Conservation (phyloP, 2,329 filamentous ascomycete species). For the Phyllosticta citribraziliensis region DNA sequence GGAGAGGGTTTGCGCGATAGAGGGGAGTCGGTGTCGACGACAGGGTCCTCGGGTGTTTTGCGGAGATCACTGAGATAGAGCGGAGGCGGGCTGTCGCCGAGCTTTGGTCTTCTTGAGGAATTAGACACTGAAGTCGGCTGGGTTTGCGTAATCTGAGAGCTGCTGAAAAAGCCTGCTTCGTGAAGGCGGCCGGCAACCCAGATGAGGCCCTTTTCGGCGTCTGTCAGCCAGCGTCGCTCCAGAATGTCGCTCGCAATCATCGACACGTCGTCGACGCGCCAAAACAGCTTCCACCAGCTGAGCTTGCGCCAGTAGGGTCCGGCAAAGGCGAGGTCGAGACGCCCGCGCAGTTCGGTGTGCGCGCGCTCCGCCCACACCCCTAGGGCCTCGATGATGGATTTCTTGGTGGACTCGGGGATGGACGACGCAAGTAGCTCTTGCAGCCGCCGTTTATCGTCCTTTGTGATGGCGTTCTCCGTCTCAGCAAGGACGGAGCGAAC, state of each 20-base stretch:
- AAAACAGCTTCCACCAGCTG: conserved; percentile 91
- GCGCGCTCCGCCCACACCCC: conserved; percentile 67
- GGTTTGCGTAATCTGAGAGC: neutral
- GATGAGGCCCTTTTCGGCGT: conserved; percentile 71
- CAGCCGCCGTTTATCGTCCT: conserved; percentile 36
- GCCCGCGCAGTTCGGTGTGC: conserved; percentile 72
- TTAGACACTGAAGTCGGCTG: neutral
- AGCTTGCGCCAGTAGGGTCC: conserved; percentile 70
- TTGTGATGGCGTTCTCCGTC: conserved; percentile 41
- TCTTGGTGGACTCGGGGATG: conserved; percentile 35
- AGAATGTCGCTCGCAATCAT: conserved; percentile 76
- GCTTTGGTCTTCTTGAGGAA: neutral
- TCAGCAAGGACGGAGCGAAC: conserved; percentile 57
- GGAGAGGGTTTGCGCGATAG: conserved; percentile 14
- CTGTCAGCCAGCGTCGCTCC: conserved; percentile 63
- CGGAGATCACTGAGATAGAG: neutral
- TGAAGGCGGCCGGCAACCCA: conserved; percentile 70
- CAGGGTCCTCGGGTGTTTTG: neutral
- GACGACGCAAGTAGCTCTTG: conserved; percentile 24
- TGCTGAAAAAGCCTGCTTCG: conserved; percentile 46
- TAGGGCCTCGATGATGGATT: conserved; percentile 49
- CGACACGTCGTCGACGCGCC: conserved; percentile 84
- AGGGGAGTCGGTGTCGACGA: neutral
- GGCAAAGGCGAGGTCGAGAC: conserved; percentile 68
- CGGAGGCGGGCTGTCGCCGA: neutral